Conservation (phyloP, 306 rosid genomes). For the Vigna unguiculata region DNA sequence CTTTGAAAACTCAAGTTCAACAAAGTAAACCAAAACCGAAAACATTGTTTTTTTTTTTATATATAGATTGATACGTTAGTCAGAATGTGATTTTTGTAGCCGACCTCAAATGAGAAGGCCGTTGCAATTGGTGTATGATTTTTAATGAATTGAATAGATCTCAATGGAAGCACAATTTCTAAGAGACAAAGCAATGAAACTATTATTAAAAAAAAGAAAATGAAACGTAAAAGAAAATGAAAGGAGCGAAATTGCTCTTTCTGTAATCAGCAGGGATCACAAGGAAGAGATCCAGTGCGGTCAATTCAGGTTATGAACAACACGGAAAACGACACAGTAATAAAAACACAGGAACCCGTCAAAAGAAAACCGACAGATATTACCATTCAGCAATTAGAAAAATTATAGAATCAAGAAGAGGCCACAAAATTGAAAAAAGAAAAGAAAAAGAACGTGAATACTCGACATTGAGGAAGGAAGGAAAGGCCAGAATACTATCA, state of each 20-base stretch:
- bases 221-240: not conserved
- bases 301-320: conserved; percentile 12
- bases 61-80: not conserved
- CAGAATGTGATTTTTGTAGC: not conserved
- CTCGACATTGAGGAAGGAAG: not conserved
- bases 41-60: not conserved
- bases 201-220: not conserved
- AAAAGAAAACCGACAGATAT: not conserved
- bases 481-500: not conserved
- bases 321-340: not conserved
- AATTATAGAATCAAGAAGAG: not conserved
- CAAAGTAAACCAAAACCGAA: not conserved
- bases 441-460: no score
- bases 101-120: not conserved
- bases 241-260: not conserved
- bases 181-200: not conserved
- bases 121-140: not conserved
- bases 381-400: conserved; percentile 2
- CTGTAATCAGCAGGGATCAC: not conserved
- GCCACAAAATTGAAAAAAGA: not conserved
- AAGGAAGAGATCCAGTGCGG: conserved; percentile 14
- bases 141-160: conserved; percentile 1
- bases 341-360: not conserved
- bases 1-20: conserved; percentile 21
- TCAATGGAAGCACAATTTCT: not conserved